Base-by-base conservation (phyloP, 2,329 filamentous ascomycete species). In the Claviceps paspali region DNA sequence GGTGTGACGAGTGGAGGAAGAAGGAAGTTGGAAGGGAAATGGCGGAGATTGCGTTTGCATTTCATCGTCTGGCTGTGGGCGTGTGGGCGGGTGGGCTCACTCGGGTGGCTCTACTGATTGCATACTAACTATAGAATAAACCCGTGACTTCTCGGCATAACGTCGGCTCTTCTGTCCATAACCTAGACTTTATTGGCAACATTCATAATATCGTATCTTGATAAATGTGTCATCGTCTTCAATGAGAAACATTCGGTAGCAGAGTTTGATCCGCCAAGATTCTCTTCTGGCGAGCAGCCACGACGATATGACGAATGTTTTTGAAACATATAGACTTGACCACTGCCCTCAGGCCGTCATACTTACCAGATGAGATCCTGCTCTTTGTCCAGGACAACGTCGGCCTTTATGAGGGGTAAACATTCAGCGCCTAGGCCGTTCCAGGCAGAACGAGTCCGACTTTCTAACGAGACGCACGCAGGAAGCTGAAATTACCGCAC, bases 351-450 rank as follows among this genome's bases (percentile, higher is more conserved):
- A 82, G 91, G 68, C 91, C 91, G 51, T 82, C 80, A 43, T 81
- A 95, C 56, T 73, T 93, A 47, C 82, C 85, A 53, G 91, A 95
- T 68, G 91, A 98, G 71, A 82, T 84, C 49, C 69, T 96, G 38
- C 72, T 98, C 42, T 96, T 94, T 63, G 88, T 98, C 41, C 88
- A 96, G 65, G 87, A 96, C 68, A 87, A 85, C 58, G 87, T 98
- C 51, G 91, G 91, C 48, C 69, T 98, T 43, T 98, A 98, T 64
- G 85, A 96, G 70, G 91, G 91, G 86, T 93, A 70, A 63, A 11
- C 14, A 24, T 15, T 4, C 64, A 35, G 35, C 15, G 12, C 26
- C 21, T 32, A 27, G 27, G 12, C 9, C 9, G 7, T 21, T 26
- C 17, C 9, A 18, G 22, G 14, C 10, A 34, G 11, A 17, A 14